Base-by-base conservation (phyloP, 257 asterid genomes). In the Capsicum pubescens region DNA sequence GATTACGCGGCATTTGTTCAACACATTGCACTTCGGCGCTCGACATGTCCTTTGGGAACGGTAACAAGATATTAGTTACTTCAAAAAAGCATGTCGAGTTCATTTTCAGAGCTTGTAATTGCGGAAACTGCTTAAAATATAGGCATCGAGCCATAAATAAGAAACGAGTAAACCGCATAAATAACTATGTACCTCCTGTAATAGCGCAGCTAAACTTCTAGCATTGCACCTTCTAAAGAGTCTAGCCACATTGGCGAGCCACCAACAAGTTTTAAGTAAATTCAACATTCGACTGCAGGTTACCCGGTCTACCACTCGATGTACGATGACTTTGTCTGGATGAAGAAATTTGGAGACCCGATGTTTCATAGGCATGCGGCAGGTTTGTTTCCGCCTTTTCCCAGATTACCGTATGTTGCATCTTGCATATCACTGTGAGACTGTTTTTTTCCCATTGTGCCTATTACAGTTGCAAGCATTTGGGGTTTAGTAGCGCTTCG, bases 341-440 rank as follows among this genome's bases (percentile, higher is more conserved):
- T 94, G 99, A 91, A 85, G 88, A 94, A 90, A 88, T 95, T 91
- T 84, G 99, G 98, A 26, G 98, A 95, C 79, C 99, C 98, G 6
- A 83, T 84, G 92, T 93, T 95, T 86, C 94, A 83, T 67, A 94
- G 97, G 90, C 95, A 93, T 81, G 92, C 87, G 52, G 97, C 99
- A 95, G 95, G 97, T 88, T 55, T 46, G 88, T 92, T 54, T 78
- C 9, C 42, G 7, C 35, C 84, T 63, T 70, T 63, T 58, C 52
- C 14, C 48, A 42, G 16, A 59, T 57, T 87, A 67, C 15, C 21
- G 59, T 82, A 59, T 36, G 46, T 42, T n/a, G n/a, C n/a, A n/a
- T n/a, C n/a, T n/a, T n/a, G n/a, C n/a, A n/a, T n/a, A n/a, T n/a
- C n/a, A n/a, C n/a, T n/a, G n/a, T n/a, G n/a, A n/a, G n/a, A n/a